phyloP scores from a whole-genome alignment of 2,329 filamentous ascomycete species.

The Curvularia sp. region DNA sequence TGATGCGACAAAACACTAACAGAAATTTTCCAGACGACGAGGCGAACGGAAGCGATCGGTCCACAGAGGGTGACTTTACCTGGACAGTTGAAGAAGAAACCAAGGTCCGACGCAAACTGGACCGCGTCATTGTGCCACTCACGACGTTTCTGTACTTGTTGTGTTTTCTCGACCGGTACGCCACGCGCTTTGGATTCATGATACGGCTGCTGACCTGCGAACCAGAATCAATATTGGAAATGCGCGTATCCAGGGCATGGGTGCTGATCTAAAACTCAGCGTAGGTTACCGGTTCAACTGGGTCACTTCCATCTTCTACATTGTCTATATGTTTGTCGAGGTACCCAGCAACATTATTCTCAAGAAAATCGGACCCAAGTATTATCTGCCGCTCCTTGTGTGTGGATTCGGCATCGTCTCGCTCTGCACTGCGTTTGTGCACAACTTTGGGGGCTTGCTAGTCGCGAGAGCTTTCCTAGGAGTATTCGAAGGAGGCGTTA shows the following conservation, averaged over 20 bases:
- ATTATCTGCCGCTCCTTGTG: constrained; percentile 62
- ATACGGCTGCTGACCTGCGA: constrained; percentile 15
- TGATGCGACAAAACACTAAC: constrained; percentile 14
- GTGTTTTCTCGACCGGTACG: constrained; percentile 57
- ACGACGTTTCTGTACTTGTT: constrained; percentile 63
- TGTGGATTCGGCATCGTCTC: constrained; percentile 64
- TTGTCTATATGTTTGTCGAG: constrained; percentile 63
- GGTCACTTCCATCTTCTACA: constrained; percentile 65
- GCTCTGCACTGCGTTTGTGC: constrained; percentile 62
- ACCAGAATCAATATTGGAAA: constrained; percentile 58
- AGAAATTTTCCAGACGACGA: constrained; percentile 27
- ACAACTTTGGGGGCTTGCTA: constrained; percentile 56
- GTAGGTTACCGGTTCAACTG: constrained; percentile 62
- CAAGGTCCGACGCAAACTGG: constrained; percentile 59
- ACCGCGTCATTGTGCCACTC: constrained; percentile 60
- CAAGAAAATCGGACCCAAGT: constrained; percentile 61
- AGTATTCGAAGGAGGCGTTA: constrained; percentile 64
- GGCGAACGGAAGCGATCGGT: constrained; percentile 38
- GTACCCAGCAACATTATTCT: constrained; percentile 64
- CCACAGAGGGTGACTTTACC: constrained; percentile 44
- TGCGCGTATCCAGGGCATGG: constrained; percentile 63
- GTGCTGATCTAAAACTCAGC: constrained; percentile 56
- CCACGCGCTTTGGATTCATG: not conserved
- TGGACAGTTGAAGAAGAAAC: constrained; percentile 62
- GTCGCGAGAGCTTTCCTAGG: constrained; percentile 60